These are phyloP conservation scores for Russula sp. DNA, from an alignment of 768 basidiomycete species.

Conservation along the genomic window DNA sequence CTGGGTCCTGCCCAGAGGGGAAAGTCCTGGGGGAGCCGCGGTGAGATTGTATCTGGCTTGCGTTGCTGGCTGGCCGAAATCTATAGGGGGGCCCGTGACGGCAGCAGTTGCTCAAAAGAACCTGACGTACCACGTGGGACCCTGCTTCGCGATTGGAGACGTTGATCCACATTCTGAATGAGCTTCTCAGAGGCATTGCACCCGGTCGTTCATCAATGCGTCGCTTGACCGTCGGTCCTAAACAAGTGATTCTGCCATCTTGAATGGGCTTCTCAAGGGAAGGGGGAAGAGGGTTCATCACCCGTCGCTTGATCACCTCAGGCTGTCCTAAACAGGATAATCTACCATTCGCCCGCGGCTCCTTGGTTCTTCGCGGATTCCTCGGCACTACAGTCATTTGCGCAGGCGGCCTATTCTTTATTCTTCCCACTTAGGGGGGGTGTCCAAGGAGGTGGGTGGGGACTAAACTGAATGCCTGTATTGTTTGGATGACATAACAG, in stretches of 20 bases:
- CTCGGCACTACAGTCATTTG: background rate
- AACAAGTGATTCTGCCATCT: too few species aligned
- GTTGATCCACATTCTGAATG: background rate
- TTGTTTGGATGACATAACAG: background rate
- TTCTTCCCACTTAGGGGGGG: background rate
- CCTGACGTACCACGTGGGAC: background rate
- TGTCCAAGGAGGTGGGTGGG: background rate
- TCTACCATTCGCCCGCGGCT: background rate
- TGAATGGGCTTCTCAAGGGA: too few species aligned
- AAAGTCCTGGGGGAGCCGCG: too few species aligned
- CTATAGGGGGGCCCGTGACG: background rate
- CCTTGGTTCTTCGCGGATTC: background rate
- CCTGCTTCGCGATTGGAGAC: background rate
- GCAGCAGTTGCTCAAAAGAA: background rate
- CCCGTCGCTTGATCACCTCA: too few species aligned
- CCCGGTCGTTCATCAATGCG: background rate
- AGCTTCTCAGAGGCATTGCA: background rate
- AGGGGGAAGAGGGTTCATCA: too few species aligned
- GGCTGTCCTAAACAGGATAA: too few species aligned
- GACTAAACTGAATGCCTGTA: background rate
- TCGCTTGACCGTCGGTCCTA: background rate
- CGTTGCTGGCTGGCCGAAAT: background rate
- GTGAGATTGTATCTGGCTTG: background rate
- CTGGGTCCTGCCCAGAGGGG: background rate
- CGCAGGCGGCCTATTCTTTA: background rate